Conservation (phyloP, 257 asterid genomes). For the Ehretia macrophylla region DNA sequence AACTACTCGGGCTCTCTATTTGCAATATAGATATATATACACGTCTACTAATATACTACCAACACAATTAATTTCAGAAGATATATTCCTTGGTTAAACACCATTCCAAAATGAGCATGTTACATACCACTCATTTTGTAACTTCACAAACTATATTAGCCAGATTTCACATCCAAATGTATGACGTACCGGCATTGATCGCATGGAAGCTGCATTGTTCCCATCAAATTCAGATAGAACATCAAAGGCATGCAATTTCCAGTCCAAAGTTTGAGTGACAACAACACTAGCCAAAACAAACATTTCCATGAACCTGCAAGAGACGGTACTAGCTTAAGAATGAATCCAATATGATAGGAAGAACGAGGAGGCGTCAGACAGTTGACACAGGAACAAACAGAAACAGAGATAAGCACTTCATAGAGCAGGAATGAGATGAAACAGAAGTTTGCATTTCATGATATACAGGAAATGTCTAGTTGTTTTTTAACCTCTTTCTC, state of each 20-base stretch:
- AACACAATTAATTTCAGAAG: too few species aligned
- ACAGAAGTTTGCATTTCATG: too few species aligned
- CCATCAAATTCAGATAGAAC: slow-evolving; percentile 96
- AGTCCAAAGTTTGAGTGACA: slow-evolving; percentile 93
- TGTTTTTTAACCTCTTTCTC: too few species aligned
- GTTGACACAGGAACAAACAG: not conserved
- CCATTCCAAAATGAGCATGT: too few species aligned
- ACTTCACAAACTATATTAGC: too few species aligned
- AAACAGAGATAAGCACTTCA: not conserved
- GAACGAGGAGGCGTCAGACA: not conserved
- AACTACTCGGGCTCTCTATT: too few species aligned
- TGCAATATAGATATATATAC: too few species aligned
- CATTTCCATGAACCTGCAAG: slow-evolving; percentile 96
- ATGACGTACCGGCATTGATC: slow-evolving; percentile 81
- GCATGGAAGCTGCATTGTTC: slow-evolving; percentile 67
- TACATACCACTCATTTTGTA: too few species aligned
- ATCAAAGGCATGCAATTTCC: slow-evolving; percentile 97
- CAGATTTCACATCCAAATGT: not conserved
- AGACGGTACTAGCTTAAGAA: slow-evolving; percentile 15
- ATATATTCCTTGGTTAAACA: too few species aligned
- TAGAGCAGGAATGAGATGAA: too few species aligned
- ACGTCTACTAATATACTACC: too few species aligned
- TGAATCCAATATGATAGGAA: not conserved
- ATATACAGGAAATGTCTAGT: too few species aligned
- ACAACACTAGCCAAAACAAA: slow-evolving; percentile 96